A percentile compares a stretch with the other conserved stretches of the same genome.
Evolutionary conservation across 2,329 filamentous ascomycete genomes (phyloP).

Genomic region (Sarocladium kiliense): DNA sequence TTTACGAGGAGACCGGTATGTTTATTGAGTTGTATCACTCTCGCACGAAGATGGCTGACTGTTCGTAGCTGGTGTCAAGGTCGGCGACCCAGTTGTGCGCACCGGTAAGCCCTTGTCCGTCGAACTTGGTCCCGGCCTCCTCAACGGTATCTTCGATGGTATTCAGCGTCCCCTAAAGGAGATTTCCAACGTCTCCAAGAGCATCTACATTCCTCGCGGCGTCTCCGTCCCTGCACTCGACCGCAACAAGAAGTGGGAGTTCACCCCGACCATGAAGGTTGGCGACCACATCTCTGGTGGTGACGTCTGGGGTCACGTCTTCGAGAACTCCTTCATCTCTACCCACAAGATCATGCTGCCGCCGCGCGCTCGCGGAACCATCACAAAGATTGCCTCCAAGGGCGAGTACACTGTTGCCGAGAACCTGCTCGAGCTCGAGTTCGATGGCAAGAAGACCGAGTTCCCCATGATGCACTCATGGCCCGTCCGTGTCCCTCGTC

Average conservation of each 20-base stretch:
- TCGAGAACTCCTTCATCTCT: conserved; percentile 90
- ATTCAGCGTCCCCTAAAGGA: conserved; percentile 91
- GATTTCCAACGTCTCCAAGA: conserved; percentile 71
- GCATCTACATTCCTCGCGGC: conserved; percentile 97
- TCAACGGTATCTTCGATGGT: conserved; percentile 99
- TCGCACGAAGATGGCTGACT: background rate
- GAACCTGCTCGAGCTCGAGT: conserved; percentile 93
- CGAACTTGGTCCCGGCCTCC: conserved; percentile 91
- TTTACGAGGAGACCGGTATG: conserved; percentile 97
- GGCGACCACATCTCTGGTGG: conserved; percentile 96
- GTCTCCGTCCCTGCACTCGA: conserved; percentile 84
- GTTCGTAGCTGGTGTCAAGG: conserved; percentile 75
- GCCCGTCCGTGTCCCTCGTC: conserved; percentile 94
- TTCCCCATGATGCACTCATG: conserved; percentile 98
- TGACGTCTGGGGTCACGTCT: conserved; percentile 91
- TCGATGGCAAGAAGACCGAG: conserved; percentile 91
- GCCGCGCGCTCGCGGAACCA: conserved; percentile 82
- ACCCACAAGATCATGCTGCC: conserved; percentile 92
- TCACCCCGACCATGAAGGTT: conserved; percentile 85
- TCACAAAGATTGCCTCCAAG: conserved; percentile 84
- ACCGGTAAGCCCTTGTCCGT: conserved; percentile 96
- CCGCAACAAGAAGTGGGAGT: conserved; percentile 93
- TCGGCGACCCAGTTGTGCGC: conserved; percentile 85
- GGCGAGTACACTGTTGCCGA: conserved; percentile 92
- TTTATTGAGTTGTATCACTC: background rate